Percentiles rank a stretch among this genome's conserved stretches.
phyloP scores from a whole-genome alignment of 805 yeast species.

The Soucietia sequanensis region DNA sequence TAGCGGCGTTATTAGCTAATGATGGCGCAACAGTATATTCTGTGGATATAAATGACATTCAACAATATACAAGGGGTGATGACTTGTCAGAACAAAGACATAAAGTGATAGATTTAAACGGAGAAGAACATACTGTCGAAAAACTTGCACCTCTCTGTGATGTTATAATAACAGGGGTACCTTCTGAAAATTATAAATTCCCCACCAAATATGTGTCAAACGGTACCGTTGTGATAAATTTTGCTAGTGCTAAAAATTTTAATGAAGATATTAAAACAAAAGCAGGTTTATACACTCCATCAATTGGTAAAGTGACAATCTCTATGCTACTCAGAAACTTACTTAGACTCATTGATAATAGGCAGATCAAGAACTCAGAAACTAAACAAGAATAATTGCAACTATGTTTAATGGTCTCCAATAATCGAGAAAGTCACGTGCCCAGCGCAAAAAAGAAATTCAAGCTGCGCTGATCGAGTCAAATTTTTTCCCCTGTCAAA shows the following conservation, averaged over 20 bases:
- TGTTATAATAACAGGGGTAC: conserved; percentile 95
- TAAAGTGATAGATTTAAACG: conserved; percentile 59
- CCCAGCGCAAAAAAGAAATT: too few relatives aligned
- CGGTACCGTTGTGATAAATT: conserved; percentile 90
- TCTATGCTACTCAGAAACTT: conserved; percentile 90
- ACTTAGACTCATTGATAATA: conserved; percentile 76
- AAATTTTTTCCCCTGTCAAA: too few relatives aligned
- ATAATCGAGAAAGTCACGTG: too few relatives aligned
- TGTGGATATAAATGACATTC: conserved; percentile 82
- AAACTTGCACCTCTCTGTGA: conserved; percentile 75
- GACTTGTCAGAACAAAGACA: conserved; percentile 81
- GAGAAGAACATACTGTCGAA: conserved; percentile 51
- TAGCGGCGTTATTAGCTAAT: conserved; percentile 93
- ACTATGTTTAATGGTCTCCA: too few relatives aligned
- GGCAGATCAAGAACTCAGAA: conserved; percentile 20
- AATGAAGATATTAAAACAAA: conserved; percentile 74
- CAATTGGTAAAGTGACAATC: conserved; percentile 94
- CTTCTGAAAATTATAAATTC: conserved; percentile 77
- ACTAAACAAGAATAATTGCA: too few relatives aligned
- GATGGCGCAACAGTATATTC: conserved; percentile 98
- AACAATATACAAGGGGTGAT: conserved; percentile 91
- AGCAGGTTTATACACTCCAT: conserved; percentile 92
- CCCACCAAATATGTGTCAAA: conserved; percentile 76
- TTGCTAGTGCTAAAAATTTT: conserved; percentile 87
- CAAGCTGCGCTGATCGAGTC: too few relatives aligned